Base-by-base conservation (phyloP, 2,329 filamentous ascomycete species). In the Sarocladium kiliense region DNA sequence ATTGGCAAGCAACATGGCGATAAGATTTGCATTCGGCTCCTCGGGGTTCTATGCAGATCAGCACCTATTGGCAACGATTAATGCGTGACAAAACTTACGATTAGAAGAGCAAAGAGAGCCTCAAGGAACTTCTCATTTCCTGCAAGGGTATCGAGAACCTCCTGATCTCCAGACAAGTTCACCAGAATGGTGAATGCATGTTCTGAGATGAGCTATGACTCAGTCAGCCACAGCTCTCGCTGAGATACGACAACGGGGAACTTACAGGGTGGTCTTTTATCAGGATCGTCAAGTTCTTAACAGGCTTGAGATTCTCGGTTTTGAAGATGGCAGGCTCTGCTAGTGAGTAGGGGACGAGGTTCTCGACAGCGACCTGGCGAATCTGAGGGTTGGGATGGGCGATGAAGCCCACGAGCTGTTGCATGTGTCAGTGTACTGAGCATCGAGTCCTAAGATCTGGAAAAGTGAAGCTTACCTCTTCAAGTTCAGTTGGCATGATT, bases 1-100 rank as follows among this genome's bases (percentile, higher is more conserved):
- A 66, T 99, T 99, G 68, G 94, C 91, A 23, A 97, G 80, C 14
- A 99, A 81, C 91, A 97, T 97, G 45, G 91, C 85, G 45, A 95
- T 75, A 39, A 94, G 80, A 66, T 97, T 88, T 54, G 90, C 91
- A 66, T 92, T 92, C 27, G 82, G 80, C 67, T 97, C 93, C 54
- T 87, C 84, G 3, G 82, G 76, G 62, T 84, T 80, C 87, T 90
- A 58, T 27, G n/a, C 2, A 50, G 44, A 32, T 49, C 25, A 49
- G 26, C 23, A 45, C 27, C 4, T 3, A 6, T 23, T 16, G 42
- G 9, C 26, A 37, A 45, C 18, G 10, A 19, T 21, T 25, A 23
- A 19, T 10, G 21, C 18, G 11, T 19, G 23, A 12, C 5, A 42
- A 19, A 3, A 81, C 80, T 72, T 72, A 88, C 89, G 74, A 88